These are phyloP conservation scores for Ceratocystis eucalypticola DNA, from an alignment of 2,329 filamentous ascomycete genomes.

Conservation along the genomic window DNA sequence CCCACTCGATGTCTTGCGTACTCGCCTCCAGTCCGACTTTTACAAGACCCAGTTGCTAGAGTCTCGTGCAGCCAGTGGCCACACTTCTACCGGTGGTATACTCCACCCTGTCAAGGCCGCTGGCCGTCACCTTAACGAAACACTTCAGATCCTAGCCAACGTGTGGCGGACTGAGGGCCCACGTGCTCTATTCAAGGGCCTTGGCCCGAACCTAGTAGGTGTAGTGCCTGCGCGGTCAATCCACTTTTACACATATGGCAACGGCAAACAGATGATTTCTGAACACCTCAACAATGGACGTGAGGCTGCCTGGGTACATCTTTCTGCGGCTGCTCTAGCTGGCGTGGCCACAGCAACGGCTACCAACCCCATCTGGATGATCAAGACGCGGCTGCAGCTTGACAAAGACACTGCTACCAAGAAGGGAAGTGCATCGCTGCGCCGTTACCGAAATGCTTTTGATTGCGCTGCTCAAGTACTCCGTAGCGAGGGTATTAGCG, in stretches of 20 bases:
- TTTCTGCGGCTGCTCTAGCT: slow-evolving; percentile 61
- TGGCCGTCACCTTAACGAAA: slow-evolving; percentile 67
- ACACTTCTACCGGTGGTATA: slow-evolving; percentile 23
- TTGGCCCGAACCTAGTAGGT: slow-evolving; percentile 79
- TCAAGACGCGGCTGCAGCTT: slow-evolving; percentile 85
- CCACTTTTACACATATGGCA: slow-evolving; percentile 89
- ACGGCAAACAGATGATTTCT: slow-evolving; percentile 71
- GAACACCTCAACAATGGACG: slow-evolving; percentile 57
- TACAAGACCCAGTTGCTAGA: slow-evolving; percentile 68
- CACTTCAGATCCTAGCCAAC: slow-evolving; percentile 67
- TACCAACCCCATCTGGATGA: slow-evolving; percentile 92
- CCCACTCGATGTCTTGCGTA: slow-evolving; percentile 87
- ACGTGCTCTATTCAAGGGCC: slow-evolving; percentile 80
- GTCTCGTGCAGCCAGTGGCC: slow-evolving; percentile 45
- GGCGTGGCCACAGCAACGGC: slow-evolving; percentile 79
- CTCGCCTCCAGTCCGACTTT: slow-evolving; percentile 83
- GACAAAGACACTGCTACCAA: slow-evolving; percentile 67
- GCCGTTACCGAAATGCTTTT: slow-evolving; percentile 73
- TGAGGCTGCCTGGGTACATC: slow-evolving; percentile 62
- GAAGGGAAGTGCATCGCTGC: slow-evolving; percentile 37
- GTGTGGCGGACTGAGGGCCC: slow-evolving; percentile 73
- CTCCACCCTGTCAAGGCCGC: slow-evolving; percentile 54
- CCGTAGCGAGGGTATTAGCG: slow-evolving; percentile 63
- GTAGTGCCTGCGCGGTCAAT: slow-evolving; percentile 83
- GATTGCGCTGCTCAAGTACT: slow-evolving; percentile 79